These are phyloP conservation scores for Vicia faba DNA, from an alignment of 306 rosid genomes.

Conservation along the genomic window DNA sequence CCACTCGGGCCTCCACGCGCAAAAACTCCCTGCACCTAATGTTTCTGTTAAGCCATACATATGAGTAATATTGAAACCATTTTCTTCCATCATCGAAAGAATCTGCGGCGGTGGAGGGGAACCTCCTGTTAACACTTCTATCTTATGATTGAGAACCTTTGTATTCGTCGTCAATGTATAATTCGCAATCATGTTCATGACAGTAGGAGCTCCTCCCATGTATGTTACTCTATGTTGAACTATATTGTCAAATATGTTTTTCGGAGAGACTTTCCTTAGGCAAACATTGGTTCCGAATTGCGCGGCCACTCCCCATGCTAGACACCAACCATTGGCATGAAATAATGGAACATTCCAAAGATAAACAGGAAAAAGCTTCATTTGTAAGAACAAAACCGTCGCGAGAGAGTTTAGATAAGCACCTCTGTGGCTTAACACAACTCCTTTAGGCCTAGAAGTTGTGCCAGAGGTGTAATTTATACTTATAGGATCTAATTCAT, in stretches of 20 bases:
- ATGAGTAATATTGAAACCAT: slow-evolving; percentile 72
- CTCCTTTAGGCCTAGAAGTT: slow-evolving; percentile 91
- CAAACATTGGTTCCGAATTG: slow-evolving; percentile 79
- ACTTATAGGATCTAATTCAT: slow-evolving; percentile 87
- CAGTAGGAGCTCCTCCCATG: slow-evolving; percentile 84
- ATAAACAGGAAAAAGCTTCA: slow-evolving; percentile 68
- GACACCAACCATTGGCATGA: slow-evolving; percentile 93
- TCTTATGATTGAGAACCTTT: slow-evolving; percentile 51
- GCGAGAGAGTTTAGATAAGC: slow-evolving; percentile 86
- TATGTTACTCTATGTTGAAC: slow-evolving; percentile 63
- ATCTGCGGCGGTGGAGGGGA: slow-evolving; percentile 78
- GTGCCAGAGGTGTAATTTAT: slow-evolving; percentile 89
- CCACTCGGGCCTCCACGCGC: slow-evolving; percentile 84
- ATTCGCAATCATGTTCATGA: slow-evolving; percentile 81
- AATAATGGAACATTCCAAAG: slow-evolving; percentile 91
- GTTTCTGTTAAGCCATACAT: slow-evolving; percentile 87
- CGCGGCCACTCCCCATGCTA: slow-evolving; percentile 83
- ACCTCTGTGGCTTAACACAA: slow-evolving; percentile 73
- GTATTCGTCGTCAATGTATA: slow-evolving; percentile 46
- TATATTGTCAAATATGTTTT: slow-evolving; percentile 57
- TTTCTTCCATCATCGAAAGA: slow-evolving; percentile 69
- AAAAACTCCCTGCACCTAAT: slow-evolving; percentile 68
- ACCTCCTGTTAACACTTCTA: slow-evolving; percentile 66
- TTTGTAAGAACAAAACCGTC: slow-evolving; percentile 61
- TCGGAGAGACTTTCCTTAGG: slow-evolving; percentile 66